Percentiles rank a stretch among this genome's conserved stretches.
Evolutionary conservation across 2,329 filamentous ascomycete species (phyloP).

Genomic region (Hypoxylon sp.): DNA sequence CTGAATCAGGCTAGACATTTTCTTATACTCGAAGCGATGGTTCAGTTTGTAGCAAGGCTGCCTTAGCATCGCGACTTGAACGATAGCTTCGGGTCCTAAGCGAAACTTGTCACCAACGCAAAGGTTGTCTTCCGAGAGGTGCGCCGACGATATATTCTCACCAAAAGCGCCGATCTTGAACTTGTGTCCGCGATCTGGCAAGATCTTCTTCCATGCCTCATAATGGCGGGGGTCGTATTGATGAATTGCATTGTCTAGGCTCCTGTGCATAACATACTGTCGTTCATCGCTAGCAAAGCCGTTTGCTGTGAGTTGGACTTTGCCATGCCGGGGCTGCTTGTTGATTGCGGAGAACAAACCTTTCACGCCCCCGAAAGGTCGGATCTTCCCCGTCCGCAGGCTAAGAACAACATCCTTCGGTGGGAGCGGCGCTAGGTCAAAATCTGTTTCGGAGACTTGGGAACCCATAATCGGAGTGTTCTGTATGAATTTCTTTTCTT

Average conservation of each 20-base stretch:
- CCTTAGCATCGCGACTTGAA: slow-evolving; percentile 73
- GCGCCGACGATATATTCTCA: slow-evolving; percentile 71
- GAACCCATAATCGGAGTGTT: slow-evolving; percentile 43
- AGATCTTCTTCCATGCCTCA: slow-evolving; percentile 65
- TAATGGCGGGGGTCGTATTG: slow-evolving; percentile 73
- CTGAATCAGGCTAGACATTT: slow-evolving; percentile 72
- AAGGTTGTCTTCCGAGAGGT: slow-evolving; percentile 73
- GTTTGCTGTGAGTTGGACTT: slow-evolving; percentile 61
- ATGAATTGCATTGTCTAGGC: slow-evolving; percentile 74
- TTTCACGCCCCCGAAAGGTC: slow-evolving; percentile 65
- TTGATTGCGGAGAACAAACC: slow-evolving; percentile 69
- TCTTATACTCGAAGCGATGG: slow-evolving; percentile 74
- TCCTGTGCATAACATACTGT: slow-evolving; percentile 70
- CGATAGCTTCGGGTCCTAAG: slow-evolving; percentile 62
- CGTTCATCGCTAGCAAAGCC: slow-evolving; percentile 74
- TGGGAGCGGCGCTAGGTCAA: slow-evolving; percentile 47
- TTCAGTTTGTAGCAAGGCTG: slow-evolving; percentile 79
- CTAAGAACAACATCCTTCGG: slow-evolving; percentile 66
- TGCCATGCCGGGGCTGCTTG: slow-evolving; percentile 62
- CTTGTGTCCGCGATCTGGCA: slow-evolving; percentile 64
- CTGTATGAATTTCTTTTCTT: background rate
- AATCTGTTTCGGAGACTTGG: slow-evolving; percentile 36
- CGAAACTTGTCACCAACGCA: slow-evolving; percentile 75
- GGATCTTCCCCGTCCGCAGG: slow-evolving; percentile 70
- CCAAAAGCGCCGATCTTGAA: slow-evolving; percentile 74